Conservation (phyloP, 2,329 filamentous ascomycete species). For the Claviceps maximensis region DNA sequence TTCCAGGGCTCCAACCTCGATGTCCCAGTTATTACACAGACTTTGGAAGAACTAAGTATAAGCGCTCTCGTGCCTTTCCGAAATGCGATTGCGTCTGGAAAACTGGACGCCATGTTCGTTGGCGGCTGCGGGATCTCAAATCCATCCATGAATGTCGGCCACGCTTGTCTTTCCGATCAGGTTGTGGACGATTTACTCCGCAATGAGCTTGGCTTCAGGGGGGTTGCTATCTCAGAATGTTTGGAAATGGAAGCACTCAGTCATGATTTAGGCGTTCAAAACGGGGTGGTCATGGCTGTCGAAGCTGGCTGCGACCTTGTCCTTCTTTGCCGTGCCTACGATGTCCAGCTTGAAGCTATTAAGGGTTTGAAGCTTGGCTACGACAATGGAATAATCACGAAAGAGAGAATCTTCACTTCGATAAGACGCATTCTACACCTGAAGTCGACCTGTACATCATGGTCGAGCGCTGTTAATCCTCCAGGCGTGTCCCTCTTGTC, state of each 20-base stretch:
- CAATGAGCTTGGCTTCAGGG: conserved; percentile 79
- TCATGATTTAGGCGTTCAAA: conserved; percentile 92
- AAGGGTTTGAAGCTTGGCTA: conserved; percentile 78
- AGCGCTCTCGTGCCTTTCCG: conserved; percentile 84
- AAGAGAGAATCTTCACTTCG: conserved; percentile 67
- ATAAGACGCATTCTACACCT: conserved; percentile 64
- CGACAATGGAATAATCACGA: conserved; percentile 79
- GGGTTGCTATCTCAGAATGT: conserved; percentile 89
- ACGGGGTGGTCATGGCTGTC: conserved; percentile 93
- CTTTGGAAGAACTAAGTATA: conserved; percentile 81
- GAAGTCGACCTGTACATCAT: conserved; percentile 77
- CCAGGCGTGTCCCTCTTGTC: conserved; percentile 65
- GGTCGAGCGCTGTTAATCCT: conserved; percentile 83
- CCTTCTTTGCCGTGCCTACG: conserved; percentile 75
- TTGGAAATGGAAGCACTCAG: conserved; percentile 93
- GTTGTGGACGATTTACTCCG: conserved; percentile 82
- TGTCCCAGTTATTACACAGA: conserved; percentile 91
- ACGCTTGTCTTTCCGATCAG: conserved; percentile 85
- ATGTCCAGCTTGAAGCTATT: conserved; percentile 83
- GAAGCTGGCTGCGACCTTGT: conserved; percentile 92
- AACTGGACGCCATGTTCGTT: conserved; percentile 86
- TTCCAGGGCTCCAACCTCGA: conserved; percentile 84
- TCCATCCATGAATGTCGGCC: conserved; percentile 84
- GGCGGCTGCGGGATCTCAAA: conserved; percentile 89
- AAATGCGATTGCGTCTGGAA: conserved; percentile 72